Base-by-base conservation (phyloP, 2,329 filamentous ascomycete species). In the Beauveria sp. region DNA sequence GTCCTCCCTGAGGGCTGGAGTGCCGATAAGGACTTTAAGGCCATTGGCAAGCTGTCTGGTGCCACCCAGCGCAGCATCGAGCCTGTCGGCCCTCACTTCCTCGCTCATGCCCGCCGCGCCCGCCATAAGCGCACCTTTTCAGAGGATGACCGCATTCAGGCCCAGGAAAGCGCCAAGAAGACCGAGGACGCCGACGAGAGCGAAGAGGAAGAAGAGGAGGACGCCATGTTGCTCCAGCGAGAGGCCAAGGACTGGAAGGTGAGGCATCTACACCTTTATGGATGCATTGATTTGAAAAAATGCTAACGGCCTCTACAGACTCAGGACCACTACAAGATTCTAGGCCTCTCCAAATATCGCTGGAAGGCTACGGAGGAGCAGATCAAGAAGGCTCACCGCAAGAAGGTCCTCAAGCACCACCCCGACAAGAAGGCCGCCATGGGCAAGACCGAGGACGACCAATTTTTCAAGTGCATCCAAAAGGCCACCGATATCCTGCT, bases 211-310 rank as follows among this genome's bases (percentile, higher is more conserved):
- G 95, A 99, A 80, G 80, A 88, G 34, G 95, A 99, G 79, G 93
- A 98, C 72, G 88, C 91, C 61, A 84, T 96, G 79, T 89, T 98
- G 85, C 86, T 99, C 38, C 84, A 90, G 74, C 86, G 92, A 60
- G 92, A 98, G 74, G 93, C 95, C 72, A 99, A 99, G 82, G 95
- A 99, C 81, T 99, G 95, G 95, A 99, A 99, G 89, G 91, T 93
- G 75, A 67, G 81, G 18, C 68, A 22, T 54, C 18, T 18, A 9
- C 8, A 38, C n/a, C 14, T 14, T 14, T 5, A 34, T 50, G n/a
- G n/a, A 50, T 50, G 18, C 22, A 26, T 49, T 14, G 28, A 34
- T 30, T 8, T 20, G 16, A 43, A 20, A 22, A 43, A 20, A 22
- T 61, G 40, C 62, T 64, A 53, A 43, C 30, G 6, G 42, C 14